Evolutionary conservation across 257 asterid genomes (phyloP), one percentile per base, ranked within the genome.

Genomic region (Solanum sitiens): DNA sequence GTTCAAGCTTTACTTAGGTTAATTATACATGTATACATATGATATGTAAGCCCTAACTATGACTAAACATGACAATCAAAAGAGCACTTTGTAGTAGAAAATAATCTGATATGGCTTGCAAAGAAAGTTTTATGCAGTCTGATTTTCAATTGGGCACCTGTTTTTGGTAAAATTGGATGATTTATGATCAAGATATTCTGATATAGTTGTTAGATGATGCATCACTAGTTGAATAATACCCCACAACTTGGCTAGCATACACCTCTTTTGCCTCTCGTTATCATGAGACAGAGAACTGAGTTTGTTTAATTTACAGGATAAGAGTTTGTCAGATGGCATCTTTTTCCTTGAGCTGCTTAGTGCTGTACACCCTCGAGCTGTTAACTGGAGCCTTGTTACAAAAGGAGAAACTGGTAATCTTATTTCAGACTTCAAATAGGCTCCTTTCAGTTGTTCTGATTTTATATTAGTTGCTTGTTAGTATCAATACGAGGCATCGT

Each of bases 341-440:
- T 97, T 97, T 92, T 96, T 95, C 95, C 95, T 97, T 2, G 99
- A 97, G 94, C 93, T 97, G 89, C 98, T 97, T 42, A 95, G 99
- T 83, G 98, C 98, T 16, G 98, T 97, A 90, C 98, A 93, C 25
- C 99, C 98, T 83, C 96, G 98, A 92, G 95, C 98, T 75, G 99
- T 97, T 91, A 96, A 97, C 91, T 97, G 99, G 99, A 94, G 98
- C 90, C 96, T 97, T 85, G 99, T 97, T 25, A 96, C 99, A 59
- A 96, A 94, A 92, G 99, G 99, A 90, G 89, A 71, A 86, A 95
- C 85, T 70, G 99, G 99, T 95, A 92, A 70, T 42, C 76, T 88
- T 50, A 27, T 20, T 70, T 80, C 89, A 84, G n/a, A 63, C 77
- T 63, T 68, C 77, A 15, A 86, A 79, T 47, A 15, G 67, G 27